phyloP scores from a whole-genome alignment of 225 moss, liverwort and hornwort genomes.

The Lunularia cruciata region DNA sequence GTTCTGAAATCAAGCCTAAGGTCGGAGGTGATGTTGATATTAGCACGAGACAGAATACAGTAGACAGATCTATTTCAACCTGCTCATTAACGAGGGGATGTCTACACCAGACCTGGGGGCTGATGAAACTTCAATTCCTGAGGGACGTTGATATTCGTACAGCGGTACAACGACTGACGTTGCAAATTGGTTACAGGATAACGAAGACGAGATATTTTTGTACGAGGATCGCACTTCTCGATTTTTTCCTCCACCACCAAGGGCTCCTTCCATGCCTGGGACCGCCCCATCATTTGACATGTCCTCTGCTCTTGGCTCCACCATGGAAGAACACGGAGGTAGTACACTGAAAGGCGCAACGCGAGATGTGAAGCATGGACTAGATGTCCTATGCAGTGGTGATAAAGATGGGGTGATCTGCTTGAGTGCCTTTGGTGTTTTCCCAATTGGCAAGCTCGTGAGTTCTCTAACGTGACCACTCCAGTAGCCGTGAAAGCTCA shows the following conservation, averaged over 20 bases:
- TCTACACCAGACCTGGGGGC: too few relatives aligned
- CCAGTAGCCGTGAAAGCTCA: not conserved
- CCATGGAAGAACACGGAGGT: constrained; percentile 68
- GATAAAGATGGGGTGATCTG: constrained; percentile 87
- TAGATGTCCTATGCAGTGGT: constrained; percentile 92
- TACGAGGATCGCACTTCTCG: constrained; percentile 91
- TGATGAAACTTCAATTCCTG: too few relatives aligned
- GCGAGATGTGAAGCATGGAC: constrained; percentile 73
- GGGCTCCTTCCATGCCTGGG: constrained; percentile 79
- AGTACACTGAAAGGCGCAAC: constrained; percentile 74
- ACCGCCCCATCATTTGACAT: constrained; percentile 88
- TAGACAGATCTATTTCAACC: too few relatives aligned
- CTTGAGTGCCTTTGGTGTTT: constrained; percentile 95
- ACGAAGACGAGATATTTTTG: constrained; percentile 71
- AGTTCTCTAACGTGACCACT: too few relatives aligned
- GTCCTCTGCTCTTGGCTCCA: constrained; percentile 79
- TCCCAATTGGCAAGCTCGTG: constrained; percentile 90
- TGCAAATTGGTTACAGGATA: constrained; percentile 45
- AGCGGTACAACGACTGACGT: not conserved
- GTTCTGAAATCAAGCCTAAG: not conserved
- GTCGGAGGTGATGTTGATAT: not conserved
- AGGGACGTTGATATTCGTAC: too few relatives aligned
- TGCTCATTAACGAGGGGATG: too few relatives aligned
- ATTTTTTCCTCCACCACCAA: constrained; percentile 87
- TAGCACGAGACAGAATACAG: too few relatives aligned